Base-by-base conservation (phyloP, 805 yeast genomes). In the Saturnispora diversa region DNA sequence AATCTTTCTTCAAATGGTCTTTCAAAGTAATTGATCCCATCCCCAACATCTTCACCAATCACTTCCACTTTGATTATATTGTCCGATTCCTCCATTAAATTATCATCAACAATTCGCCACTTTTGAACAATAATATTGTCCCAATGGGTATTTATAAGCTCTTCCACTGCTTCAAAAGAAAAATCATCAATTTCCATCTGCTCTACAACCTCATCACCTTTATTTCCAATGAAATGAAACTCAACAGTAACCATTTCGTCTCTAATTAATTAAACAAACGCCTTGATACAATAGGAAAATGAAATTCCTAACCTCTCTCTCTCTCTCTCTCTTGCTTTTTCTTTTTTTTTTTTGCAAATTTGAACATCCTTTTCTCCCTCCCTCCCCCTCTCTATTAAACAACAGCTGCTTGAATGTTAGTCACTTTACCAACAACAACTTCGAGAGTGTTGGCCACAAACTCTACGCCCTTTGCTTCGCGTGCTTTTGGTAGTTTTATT, bases 401-500 rank as follows among this genome's bases (percentile, higher is more conserved):
- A 12, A 25, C 28, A 25, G n/a, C 28, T 25, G 28, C 13, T 25
- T 10, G 13, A 19, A 30, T 30, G 33, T 30, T 30, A 17, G 33
- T 30, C n/a, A 19, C 33, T n/a, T 19, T 30, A 13, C 33, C 33
- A 19, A 15, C 19, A 19, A 15, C 19, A 15, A 19, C 33, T 12
- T 30, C 33, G 19, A 30, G 33, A 23, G 33, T 17, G 20, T 20
- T 30, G 24, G n/a, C 19, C 30, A 10, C 23, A 9, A 23, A 31
- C 24, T 15, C 39, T 25, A 35, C 39, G 2, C 20, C 21, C 8
- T 5, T 19, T 33, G 15, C 36, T 25, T 20, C 35, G 12, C 55
- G 63, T 37, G 46, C 47, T 4, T 50, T 63, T 31, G 61, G 63
- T 19, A 52, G 56, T 15, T 63, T 63, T 40, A 55, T 63, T 24